Percentiles rank a stretch among this genome's conserved stretches.
Conservation (phyloP, 352 stramenopile genomes). For the Pilasporangium apinafurcum region DNA sequence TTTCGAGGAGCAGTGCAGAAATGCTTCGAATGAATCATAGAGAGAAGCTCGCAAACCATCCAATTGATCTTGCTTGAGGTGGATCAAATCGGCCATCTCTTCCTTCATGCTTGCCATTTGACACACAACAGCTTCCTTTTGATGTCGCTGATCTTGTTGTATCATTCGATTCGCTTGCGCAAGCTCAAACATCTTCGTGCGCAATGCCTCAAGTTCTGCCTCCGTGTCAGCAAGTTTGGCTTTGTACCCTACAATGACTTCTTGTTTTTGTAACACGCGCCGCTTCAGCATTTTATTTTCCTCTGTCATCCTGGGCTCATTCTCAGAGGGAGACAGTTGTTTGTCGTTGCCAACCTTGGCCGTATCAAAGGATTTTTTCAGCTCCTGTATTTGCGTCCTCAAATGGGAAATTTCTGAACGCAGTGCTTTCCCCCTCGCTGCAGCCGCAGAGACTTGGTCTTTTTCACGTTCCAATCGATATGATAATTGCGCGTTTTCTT, state of each 20-base stretch:
- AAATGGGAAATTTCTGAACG: constrained; percentile 28
- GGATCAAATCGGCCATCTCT: constrained; percentile 10
- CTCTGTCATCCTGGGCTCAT: constrained; percentile 3
- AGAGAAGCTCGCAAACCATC: constrained; percentile 50
- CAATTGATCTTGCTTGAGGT: constrained; percentile 21
- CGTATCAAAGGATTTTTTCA: constrained; percentile 4
- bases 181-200: constrained; percentile 28
- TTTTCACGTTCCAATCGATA: constrained; percentile 26
- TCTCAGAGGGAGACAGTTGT: constrained; percentile 1
- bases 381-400: constrained; percentile 11
- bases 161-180: constrained; percentile 28
- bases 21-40: constrained; percentile 53
- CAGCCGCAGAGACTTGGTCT: constrained; percentile 9
- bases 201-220: constrained; percentile 18
- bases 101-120: constrained; percentile 4
- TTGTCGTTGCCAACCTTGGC: background rate
- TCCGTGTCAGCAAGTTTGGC: constrained; percentile 27
- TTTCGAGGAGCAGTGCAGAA: constrained; percentile 25
- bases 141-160: constrained; percentile 15
- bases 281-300: constrained; percentile 35
- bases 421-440: constrained; percentile 24
- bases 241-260: constrained; percentile 36
- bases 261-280: constrained; percentile 54
- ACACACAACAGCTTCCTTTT: constrained; percentile 1
- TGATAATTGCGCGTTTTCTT: constrained; percentile 29